phyloP scores from a whole-genome alignment of 2,329 filamentous ascomycete species.

The Salinomyces thailandicus region DNA sequence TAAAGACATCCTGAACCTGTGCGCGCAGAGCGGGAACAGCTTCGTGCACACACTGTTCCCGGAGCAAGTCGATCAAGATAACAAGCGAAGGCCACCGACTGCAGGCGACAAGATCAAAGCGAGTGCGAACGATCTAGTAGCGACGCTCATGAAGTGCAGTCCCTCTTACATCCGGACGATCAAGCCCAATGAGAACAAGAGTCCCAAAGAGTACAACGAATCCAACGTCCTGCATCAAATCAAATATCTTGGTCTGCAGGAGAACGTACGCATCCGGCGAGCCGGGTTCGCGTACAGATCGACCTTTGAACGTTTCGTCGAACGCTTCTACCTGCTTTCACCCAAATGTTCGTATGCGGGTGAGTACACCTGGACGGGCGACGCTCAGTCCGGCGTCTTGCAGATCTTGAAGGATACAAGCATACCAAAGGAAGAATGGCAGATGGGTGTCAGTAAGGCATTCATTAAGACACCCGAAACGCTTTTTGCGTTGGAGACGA shows the following conservation, averaged over 20 bases:
- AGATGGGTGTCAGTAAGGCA: slow-evolving; percentile 91
- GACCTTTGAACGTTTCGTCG: slow-evolving; percentile 95
- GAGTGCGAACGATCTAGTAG: slow-evolving; percentile 88
- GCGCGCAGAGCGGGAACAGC: slow-evolving; percentile 69
- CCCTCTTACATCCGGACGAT: slow-evolving; percentile 98
- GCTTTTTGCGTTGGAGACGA: slow-evolving; percentile 88
- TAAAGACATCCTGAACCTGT: slow-evolving; percentile 83
- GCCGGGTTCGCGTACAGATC: slow-evolving; percentile 96
- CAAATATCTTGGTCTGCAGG: slow-evolving; percentile 97
- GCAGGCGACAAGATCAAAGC: slow-evolving; percentile 92
- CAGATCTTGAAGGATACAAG: slow-evolving; percentile 95
- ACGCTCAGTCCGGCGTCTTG: slow-evolving; percentile 73
- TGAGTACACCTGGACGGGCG: slow-evolving; percentile 91
- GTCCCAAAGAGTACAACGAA: slow-evolving; percentile 80
- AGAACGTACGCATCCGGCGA: slow-evolving; percentile 94
- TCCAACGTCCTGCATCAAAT: slow-evolving; percentile 94
- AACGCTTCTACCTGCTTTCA: slow-evolving; percentile 90
- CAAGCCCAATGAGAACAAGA: slow-evolving; percentile 99
- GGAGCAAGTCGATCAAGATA: slow-evolving; percentile 86
- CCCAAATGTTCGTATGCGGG: slow-evolving; percentile 92
- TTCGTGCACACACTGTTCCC: slow-evolving; percentile 89
- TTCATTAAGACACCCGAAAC: slow-evolving; percentile 99
- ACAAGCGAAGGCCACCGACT: slow-evolving; percentile 85
- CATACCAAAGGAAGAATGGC: slow-evolving; percentile 89
- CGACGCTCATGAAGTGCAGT: slow-evolving; percentile 92